Conservation (phyloP, 1,284 basidiomycete genomes). For the Ustilago sp. region DNA sequence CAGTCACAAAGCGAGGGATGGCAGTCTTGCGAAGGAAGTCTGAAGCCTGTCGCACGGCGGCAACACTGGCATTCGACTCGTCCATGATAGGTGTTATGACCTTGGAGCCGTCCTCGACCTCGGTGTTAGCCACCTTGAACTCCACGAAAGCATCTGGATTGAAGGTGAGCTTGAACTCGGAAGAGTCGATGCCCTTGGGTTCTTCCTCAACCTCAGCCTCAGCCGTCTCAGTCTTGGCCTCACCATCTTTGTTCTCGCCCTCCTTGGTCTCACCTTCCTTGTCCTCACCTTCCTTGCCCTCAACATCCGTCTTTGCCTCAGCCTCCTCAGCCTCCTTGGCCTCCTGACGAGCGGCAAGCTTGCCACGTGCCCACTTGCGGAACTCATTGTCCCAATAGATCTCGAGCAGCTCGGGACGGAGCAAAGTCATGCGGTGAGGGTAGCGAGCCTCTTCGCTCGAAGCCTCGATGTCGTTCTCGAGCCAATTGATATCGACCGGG, state of each 20-base stretch:
- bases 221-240: slow-evolving; percentile 12
- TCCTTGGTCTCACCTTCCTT: slow-evolving; percentile 42
- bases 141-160: slow-evolving; percentile 75
- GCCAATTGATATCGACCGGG: slow-evolving; percentile 74
- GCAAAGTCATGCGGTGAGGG: slow-evolving; percentile 73
- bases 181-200: slow-evolving; percentile 64
- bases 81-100: slow-evolving; percentile 68
- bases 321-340: slow-evolving; percentile 45
- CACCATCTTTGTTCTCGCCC: slow-evolving; percentile 26
- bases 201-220: slow-evolving; percentile 41
- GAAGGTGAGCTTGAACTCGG: slow-evolving; percentile 73
- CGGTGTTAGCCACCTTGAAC: slow-evolving; percentile 50
- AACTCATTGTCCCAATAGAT: slow-evolving; percentile 73
- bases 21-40: slow-evolving; percentile 72
- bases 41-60: slow-evolving; percentile 73
- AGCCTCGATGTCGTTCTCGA: slow-evolving; percentile 71
- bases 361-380: slow-evolving; percentile 72
- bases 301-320: slow-evolving; percentile 35
- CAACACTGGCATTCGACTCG: slow-evolving; percentile 72
- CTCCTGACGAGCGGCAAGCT: slow-evolving; percentile 68
- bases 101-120: slow-evolving; percentile 43
- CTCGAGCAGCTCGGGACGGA: slow-evolving; percentile 75
- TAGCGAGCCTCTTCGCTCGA: slow-evolving; percentile 63
- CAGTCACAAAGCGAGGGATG: slow-evolving; percentile 71
- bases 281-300: slow-evolving; percentile 43